Conservation (phyloP, 176 grass and related monocot species). For the Otatea glauca region DNA sequence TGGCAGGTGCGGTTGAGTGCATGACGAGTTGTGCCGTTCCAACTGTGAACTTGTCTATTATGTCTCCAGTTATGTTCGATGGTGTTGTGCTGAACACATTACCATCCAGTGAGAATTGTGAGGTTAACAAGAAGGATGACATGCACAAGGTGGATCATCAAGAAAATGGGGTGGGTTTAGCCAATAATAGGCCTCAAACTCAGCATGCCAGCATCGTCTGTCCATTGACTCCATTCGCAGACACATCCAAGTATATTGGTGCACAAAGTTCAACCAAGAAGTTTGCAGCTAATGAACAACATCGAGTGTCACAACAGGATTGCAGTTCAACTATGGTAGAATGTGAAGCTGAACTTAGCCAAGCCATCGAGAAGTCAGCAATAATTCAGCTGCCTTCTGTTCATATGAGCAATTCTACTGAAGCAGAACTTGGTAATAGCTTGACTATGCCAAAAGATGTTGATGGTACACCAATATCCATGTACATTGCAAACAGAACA, state of each 20-base stretch:
- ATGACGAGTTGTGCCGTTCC: not conserved
- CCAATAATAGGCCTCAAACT: not conserved
- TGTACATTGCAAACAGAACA: slow-evolving; percentile 10
- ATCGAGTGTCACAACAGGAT: not conserved
- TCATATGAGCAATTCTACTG: not conserved
- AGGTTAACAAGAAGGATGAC: not conserved
- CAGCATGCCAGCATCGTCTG: not conserved
- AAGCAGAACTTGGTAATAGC: slow-evolving; percentile 18
- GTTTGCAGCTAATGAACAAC: slow-evolving; percentile 1
- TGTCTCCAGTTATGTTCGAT: not conserved
- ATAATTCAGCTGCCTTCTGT: slow-evolving; percentile 12
- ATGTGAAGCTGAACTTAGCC: slow-evolving; percentile 12
- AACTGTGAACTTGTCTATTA: not conserved
- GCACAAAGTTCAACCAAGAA: not conserved
- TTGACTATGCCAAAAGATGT: slow-evolving; percentile 5
- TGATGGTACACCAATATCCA: slow-evolving; percentile 36
- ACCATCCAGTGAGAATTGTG: not conserved
- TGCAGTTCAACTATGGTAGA: not conserved
- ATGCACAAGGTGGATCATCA: not conserved
- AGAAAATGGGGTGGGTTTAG: not conserved
- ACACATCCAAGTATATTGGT: too few relatives aligned
- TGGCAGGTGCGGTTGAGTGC: not conserved
- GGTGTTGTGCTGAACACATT: not conserved
- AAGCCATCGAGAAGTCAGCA: not conserved
- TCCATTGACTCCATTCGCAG: not conserved